These are phyloP conservation scores for Fusarium sulawesiense DNA, from an alignment of 2,329 filamentous ascomycete species.

Conservation along the genomic window DNA sequence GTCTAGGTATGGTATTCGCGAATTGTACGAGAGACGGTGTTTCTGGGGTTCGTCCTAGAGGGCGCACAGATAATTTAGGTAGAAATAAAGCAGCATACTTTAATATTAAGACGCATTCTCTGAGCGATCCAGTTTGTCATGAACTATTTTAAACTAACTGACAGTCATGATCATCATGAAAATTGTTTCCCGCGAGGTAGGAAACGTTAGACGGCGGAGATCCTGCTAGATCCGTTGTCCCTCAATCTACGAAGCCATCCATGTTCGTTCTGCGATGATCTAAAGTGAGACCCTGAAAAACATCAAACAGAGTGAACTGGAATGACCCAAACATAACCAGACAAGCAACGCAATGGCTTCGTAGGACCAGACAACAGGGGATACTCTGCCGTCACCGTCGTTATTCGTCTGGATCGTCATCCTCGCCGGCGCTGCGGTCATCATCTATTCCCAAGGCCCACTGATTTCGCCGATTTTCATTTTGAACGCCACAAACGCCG, in stretches of 20 bases:
- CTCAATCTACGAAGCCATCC: conserved; percentile 60
- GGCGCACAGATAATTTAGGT: not conserved
- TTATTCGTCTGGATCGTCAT: conserved; percentile 74
- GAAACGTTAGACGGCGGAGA: conserved; percentile 65
- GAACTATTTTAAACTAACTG: conserved; percentile 39
- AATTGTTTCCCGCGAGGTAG: conserved; percentile 54
- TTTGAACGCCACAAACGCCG: conserved; percentile 66
- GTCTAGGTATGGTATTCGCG: conserved; percentile 33
- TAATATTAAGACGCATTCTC: conserved; percentile 4
- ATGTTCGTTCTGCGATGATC: conserved; percentile 8
- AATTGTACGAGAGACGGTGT: conserved; percentile 29
- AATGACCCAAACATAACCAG: conserved; percentile 8
- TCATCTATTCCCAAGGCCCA: conserved; percentile 54
- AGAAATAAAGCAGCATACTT: conserved; percentile 2
- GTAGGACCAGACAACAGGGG: conserved; percentile 75
- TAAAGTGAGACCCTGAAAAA: not conserved
- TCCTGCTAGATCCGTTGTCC: conserved; percentile 71
- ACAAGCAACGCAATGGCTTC: conserved; percentile 40
- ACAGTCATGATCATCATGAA: conserved; percentile 30
- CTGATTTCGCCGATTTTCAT: conserved; percentile 50
- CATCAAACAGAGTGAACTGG: conserved; percentile 16
- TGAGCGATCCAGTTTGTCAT: conserved; percentile 23
- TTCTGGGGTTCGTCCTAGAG: conserved; percentile 11
- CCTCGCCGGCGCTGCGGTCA: conserved; percentile 68
- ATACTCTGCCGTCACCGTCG: conserved; percentile 68